Conservation (phyloP, 2,329 filamentous ascomycete genomes). For the Beauveria australis region DNA sequence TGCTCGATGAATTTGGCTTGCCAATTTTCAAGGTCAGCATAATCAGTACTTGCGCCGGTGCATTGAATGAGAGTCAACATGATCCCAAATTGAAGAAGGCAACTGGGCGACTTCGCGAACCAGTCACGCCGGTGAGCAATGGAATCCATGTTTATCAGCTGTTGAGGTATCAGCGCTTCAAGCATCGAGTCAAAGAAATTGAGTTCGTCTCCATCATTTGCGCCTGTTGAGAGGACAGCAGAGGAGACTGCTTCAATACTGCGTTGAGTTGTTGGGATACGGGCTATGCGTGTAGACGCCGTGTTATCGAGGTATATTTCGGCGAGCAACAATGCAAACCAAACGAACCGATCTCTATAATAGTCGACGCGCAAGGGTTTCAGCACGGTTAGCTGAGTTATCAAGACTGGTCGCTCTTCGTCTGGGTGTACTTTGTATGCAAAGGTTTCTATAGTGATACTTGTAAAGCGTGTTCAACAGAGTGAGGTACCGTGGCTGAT, state of each 20-base stretch:
- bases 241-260: not conserved
- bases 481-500: not conserved
- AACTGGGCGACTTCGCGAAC: not conserved
- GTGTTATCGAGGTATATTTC: not conserved
- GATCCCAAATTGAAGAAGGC: not conserved
- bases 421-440: not conserved
- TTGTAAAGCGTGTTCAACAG: not conserved
- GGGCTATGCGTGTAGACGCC: not conserved
- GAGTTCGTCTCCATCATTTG: not conserved
- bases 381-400: not conserved
- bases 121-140: not conserved
- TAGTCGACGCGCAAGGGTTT: not conserved
- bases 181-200: not conserved
- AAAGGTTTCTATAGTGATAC: not conserved
- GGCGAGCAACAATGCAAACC: not conserved
- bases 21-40: slow-evolving; percentile 11
- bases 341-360: not conserved
- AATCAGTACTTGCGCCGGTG: not conserved
- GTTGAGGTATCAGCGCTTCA: not conserved
- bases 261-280: not conserved
- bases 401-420: not conserved
- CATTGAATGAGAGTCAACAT: not conserved
- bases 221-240: not conserved
- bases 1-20: slow-evolving; percentile 21
- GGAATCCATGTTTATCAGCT: not conserved